phyloP scores from a whole-genome alignment of 2,329 filamentous ascomycete genomes.

The Lasiodiplodia theobromae region DNA sequence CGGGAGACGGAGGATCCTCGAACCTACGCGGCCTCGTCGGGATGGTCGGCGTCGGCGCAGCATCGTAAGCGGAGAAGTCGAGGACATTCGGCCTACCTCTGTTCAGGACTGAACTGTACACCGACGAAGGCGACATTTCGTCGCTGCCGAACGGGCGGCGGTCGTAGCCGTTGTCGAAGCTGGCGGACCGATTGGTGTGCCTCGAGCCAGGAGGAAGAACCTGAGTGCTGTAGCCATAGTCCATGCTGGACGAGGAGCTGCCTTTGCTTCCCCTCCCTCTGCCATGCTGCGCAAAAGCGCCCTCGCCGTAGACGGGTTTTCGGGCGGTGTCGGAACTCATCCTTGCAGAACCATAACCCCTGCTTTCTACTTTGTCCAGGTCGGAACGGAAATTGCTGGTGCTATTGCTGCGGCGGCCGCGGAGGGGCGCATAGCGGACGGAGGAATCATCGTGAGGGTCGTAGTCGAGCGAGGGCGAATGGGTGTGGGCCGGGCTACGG shows the following conservation, averaged over 20 bases:
- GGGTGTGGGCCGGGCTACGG: conserved; percentile 64
- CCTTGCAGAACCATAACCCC: conserved; percentile 23
- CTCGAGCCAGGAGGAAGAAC: conserved; percentile 62
- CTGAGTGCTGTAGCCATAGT: conserved; percentile 67
- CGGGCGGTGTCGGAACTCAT: conserved; percentile 35
- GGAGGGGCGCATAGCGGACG: conserved; percentile 51
- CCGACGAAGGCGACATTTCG: conserved; percentile 4
- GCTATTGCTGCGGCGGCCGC: conserved; percentile 78
- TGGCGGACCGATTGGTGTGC: conserved; percentile 67
- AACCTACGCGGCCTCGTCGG: conserved; percentile 76
- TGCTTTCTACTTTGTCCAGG: conserved; percentile 41
- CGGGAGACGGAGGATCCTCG: conserved; percentile 50
- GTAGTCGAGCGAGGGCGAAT: conserved; percentile 64
- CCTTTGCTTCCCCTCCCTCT: conserved; percentile 71
- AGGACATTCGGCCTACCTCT: conserved; percentile 53
- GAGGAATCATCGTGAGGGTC: conserved; percentile 41
- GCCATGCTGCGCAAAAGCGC: conserved; percentile 41
- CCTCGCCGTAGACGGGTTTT: conserved; percentile 39
- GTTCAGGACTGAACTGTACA: conserved; percentile 53
- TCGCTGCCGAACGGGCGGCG: conserved; percentile 36
- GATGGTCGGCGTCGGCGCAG: conserved; percentile 85
- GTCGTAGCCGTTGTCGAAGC: conserved; percentile 67
- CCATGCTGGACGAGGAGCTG: conserved; percentile 72
- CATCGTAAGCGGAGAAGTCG: conserved; percentile 70
- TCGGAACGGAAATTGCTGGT: conserved; percentile 68